These are phyloP conservation scores for Austroboletus novae-zelandiae DNA, from an alignment of 1,284 basidiomycete species.

Conservation along the genomic window DNA sequence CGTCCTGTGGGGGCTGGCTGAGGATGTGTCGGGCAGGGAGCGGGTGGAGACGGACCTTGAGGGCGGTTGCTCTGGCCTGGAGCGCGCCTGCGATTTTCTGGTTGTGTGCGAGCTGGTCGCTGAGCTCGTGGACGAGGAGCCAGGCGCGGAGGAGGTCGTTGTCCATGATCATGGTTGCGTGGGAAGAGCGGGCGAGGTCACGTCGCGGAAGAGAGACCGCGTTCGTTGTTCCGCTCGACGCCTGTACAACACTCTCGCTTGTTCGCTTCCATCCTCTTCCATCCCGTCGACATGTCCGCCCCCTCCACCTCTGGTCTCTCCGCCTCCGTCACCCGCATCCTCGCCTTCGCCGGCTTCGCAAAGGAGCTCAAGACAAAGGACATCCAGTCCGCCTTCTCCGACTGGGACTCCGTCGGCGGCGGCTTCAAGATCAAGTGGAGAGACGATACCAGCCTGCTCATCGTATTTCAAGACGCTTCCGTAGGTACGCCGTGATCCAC, in stretches of 20 bases:
- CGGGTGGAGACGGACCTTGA: conserved; percentile 62
- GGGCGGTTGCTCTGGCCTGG: conserved; percentile 68
- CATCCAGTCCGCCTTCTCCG: conserved; percentile 86
- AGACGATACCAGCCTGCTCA: conserved; percentile 93
- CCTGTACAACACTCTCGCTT: no score
- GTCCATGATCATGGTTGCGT: conserved; percentile 48
- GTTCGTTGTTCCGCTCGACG: no score
- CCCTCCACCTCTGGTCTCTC: conserved; percentile 76
- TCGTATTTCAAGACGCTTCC: conserved; percentile 88
- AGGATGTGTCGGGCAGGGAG: conserved; percentile 4
- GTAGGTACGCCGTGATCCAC: conserved; percentile 58
- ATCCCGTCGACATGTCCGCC: no score
- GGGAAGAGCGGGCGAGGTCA: background rate
- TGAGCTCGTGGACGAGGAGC: conserved; percentile 78
- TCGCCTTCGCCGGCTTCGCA: conserved; percentile 88
- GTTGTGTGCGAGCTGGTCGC: conserved; percentile 86
- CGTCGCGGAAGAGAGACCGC: no score
- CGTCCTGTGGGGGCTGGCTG: conserved; percentile 47
- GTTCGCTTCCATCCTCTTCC: no score
- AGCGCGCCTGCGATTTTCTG: conserved; percentile 75
- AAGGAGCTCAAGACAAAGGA: conserved; percentile 97
- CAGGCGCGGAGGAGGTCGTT: conserved; percentile 73
- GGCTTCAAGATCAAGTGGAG: conserved; percentile 99
- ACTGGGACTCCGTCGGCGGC: conserved; percentile 84
- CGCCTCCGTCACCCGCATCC: conserved; percentile 93